Percentiles rank a stretch among this genome's conserved stretches.
Conservation (phyloP, 1,284 basidiomycete genomes). For the Leucocoprinus gongylophorus region DNA sequence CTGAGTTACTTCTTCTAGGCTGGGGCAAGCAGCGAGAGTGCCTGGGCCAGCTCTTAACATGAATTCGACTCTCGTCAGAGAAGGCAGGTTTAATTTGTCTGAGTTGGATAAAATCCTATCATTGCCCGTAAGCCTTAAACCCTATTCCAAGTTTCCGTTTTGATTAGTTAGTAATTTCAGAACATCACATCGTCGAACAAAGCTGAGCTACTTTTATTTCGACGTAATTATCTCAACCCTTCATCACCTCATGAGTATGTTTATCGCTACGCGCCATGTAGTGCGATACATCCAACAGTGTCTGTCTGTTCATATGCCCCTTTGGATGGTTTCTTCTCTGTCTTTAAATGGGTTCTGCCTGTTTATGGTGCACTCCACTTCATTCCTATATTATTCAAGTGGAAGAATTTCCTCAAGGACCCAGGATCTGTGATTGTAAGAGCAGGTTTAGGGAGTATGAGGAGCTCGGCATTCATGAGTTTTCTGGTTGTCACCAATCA, state of each 20-base stretch:
- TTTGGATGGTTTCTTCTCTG: conserved; percentile 70
- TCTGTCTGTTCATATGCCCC: conserved; percentile 66
- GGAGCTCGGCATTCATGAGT: conserved; percentile 87
- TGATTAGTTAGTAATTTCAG: conserved; percentile 14
- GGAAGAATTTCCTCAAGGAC: conserved; percentile 50
- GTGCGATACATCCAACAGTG: conserved; percentile 75
- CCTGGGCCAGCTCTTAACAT: conserved; percentile 54
- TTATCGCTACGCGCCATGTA: conserved; percentile 50
- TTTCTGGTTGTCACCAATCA: conserved; percentile 85
- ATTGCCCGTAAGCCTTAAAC: conserved; percentile 36
- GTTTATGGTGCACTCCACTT: conserved; percentile 89
- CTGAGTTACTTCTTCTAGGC: conserved; percentile 23
- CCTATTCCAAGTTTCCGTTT: too few species aligned
- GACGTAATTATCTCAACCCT: conserved; percentile 9
- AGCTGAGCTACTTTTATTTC: conserved; percentile 19
- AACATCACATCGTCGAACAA: conserved; percentile 31
- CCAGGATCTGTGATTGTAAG: conserved; percentile 59
- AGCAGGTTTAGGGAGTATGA: conserved; percentile 66
- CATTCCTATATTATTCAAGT: conserved; percentile 80
- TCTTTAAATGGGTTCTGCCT: conserved; percentile 82
- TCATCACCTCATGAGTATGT: conserved; percentile 33
- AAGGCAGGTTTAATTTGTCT: conserved; percentile 47
- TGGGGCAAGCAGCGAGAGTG: conserved; percentile 58
- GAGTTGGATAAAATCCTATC: conserved; percentile 51
- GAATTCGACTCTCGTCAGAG: conserved; percentile 54